phyloP scores from a whole-genome alignment of 352 stramenopile genomes.

The Phytopythium delawarense region DNA sequence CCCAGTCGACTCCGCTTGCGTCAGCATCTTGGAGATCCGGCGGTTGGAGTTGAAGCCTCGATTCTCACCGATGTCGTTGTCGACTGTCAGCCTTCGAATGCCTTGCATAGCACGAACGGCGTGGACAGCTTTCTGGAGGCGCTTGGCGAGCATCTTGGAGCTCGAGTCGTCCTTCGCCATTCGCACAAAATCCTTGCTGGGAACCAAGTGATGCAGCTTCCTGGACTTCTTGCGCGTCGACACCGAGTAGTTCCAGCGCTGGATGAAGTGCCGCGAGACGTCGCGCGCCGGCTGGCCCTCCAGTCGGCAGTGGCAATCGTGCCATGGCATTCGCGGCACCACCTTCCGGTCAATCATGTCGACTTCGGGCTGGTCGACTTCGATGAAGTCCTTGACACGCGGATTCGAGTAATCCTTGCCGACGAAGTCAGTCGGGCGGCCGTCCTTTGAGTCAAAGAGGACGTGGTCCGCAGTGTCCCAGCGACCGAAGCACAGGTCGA shows the following conservation, averaged over 20 bases:
- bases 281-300: constrained; percentile 75
- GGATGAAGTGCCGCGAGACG: constrained; percentile 84
- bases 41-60: constrained; percentile 41
- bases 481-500: constrained; percentile 89
- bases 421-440: constrained; percentile 47
- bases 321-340: constrained; percentile 82
- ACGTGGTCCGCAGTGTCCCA: constrained; percentile 72
- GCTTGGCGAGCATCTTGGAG: constrained; percentile 8
- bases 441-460: constrained; percentile 57
- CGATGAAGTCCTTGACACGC: constrained; percentile 80
- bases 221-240: constrained; percentile 72
- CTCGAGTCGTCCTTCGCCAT: constrained; percentile 13
- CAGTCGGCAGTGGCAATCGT: constrained; percentile 80
- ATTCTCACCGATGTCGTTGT: constrained; percentile 9
- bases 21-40: constrained; percentile 36
- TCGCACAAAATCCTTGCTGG: constrained; percentile 59
- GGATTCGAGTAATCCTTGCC: constrained; percentile 87
- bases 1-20: constrained; percentile 14
- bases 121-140: constrained; percentile 62
- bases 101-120: constrained; percentile 47
- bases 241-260: constrained; percentile 87
- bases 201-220: constrained; percentile 70
- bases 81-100: constrained; percentile 15
- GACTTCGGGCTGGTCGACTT: constrained; percentile 65
- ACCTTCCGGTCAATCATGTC: constrained; percentile 73